phyloP scores from a whole-genome alignment of 345 rosid genomes.

The Rhodamnia argentea region DNA sequence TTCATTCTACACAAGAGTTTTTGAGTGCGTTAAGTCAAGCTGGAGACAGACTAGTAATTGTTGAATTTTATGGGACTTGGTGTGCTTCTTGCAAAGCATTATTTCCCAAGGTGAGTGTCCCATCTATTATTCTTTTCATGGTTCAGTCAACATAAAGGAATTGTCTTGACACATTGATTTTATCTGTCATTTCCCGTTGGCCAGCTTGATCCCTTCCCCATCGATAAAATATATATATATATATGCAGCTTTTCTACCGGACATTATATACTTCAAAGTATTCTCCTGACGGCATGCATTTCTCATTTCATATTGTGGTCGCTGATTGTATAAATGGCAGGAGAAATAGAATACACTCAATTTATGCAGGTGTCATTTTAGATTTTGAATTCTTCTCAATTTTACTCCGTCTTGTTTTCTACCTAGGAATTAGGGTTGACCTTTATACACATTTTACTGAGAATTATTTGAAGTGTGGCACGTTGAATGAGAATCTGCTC shows the following conservation, averaged over 20 bases:
- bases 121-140: background rate
- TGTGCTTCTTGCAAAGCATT: conserved; percentile 91
- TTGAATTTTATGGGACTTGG: conserved; percentile 96
- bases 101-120: conserved; percentile 57
- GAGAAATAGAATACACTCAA: background rate
- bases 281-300: background rate
- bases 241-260: background rate
- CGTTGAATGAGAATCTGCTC: background rate
- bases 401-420: background rate
- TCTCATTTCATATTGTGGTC: background rate
- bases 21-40: conserved; percentile 63
- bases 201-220: background rate
- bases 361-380: background rate
- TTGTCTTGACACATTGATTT: background rate
- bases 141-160: background rate
- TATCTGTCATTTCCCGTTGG: background rate
- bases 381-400: background rate
- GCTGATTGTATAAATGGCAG: background rate
- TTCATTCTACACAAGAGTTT: conserved; percentile 85
- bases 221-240: background rate
- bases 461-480: background rate
- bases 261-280: background rate
- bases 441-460: background rate
- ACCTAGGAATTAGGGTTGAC: background rate
- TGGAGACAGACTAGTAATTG: conserved; percentile 76